Evolutionary conservation across 192 early-diverging fungal genomes (phyloP).

Genomic region (Podochytrium sp.): DNA sequence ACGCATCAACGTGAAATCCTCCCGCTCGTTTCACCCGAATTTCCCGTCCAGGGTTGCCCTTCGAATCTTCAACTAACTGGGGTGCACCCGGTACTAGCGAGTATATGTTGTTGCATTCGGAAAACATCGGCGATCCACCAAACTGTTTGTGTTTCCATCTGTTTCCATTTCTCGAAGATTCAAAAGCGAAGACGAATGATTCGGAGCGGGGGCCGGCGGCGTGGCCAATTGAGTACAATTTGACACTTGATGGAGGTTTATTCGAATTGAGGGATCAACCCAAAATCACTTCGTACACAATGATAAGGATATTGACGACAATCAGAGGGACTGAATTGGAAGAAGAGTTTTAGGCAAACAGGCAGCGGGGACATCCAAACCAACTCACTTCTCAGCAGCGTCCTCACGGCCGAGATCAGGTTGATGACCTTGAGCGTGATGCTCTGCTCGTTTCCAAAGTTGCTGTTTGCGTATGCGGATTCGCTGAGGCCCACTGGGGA

Average conservation of each 20-base stretch:
- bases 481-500: conserved; percentile 69
- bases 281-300: conserved; percentile 80
- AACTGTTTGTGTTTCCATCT: too few species aligned
- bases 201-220: too few species aligned
- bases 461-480: conserved; percentile 52
- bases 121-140: too few species aligned
- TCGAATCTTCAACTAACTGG: too few species aligned
- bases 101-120: too few species aligned
- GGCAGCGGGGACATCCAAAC: neutral
- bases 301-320: conserved; percentile 76
- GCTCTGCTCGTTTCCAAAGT: conserved; percentile 48
- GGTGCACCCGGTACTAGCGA: too few species aligned
- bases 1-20: too few species aligned
- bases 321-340: conserved; percentile 76
- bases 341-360: neutral
- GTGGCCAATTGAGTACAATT: neutral
- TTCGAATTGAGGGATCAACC: conserved; percentile 52
- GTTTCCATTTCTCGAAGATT: too few species aligned
- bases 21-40: too few species aligned
- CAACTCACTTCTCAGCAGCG: conserved; percentile 80
- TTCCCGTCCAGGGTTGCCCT: too few species aligned
- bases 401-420: conserved; percentile 88
- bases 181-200: too few species aligned
- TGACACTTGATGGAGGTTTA: neutral
- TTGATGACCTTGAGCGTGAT: conserved; percentile 82